Conservation (phyloP, 352 stramenopile species). For the Phytophthora nicotianae region DNA sequence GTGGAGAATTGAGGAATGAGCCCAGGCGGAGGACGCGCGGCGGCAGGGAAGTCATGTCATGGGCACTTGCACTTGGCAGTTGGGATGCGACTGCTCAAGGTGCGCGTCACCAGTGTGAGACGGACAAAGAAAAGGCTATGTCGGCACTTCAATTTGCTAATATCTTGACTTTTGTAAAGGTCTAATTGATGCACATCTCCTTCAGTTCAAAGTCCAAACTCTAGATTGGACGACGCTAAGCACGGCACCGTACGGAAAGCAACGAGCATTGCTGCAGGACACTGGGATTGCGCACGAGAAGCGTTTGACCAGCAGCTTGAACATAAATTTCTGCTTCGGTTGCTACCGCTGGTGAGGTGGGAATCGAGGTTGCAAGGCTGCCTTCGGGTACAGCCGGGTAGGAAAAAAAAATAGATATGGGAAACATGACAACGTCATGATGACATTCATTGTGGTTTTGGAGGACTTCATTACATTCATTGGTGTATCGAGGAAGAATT, state of each 20-base stretch:
- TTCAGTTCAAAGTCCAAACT: constrained; percentile 26
- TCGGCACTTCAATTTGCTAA: constrained; percentile 11
- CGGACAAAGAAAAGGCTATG: constrained; percentile 6
- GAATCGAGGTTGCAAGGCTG: too few relatives aligned
- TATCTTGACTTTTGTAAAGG: constrained; percentile 19
- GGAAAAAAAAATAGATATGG: background rate
- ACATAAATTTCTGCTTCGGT: constrained; percentile 8
- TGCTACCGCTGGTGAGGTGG: too few relatives aligned
- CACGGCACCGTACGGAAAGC: constrained; percentile 1
- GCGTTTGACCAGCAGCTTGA: background rate
- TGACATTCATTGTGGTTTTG: constrained; percentile 5
- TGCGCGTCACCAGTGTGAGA: background rate
- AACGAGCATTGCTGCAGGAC: background rate
- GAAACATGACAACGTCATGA: too few relatives aligned
- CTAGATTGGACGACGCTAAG: constrained; percentile 25
- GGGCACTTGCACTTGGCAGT: background rate
- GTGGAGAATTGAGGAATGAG: constrained; percentile 39
- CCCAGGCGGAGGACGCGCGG: background rate
- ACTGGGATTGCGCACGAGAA: constrained; percentile 10
- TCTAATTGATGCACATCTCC: constrained; percentile 18
- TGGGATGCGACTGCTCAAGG: constrained; percentile 11
- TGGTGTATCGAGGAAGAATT: background rate
- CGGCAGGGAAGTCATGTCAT: background rate
- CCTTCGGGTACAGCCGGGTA: too few relatives aligned
- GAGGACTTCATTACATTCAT: background rate